Evolutionary conservation across 768 basidiomycete species (phyloP), one percentile per base, ranked within the genome.

Genomic region (Sporobolomyces pararoseus): DNA sequence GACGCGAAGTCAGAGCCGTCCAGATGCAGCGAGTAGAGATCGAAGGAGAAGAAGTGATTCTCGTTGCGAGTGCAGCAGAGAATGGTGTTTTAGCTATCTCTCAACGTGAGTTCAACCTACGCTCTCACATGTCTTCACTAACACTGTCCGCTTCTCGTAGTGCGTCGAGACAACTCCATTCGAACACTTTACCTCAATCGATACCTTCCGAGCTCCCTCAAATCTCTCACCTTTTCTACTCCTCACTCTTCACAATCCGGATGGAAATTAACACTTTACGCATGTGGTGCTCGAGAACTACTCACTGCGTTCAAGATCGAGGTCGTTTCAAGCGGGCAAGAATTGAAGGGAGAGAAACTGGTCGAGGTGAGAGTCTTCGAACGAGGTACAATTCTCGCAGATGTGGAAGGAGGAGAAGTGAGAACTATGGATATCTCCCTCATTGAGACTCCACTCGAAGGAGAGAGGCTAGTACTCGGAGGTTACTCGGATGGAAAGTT

Each of bases 401-500:
- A 54, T 12, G 31, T 19, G 4, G 66, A 68, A 29, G 66, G 66
- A 29, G 66, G 42, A 19, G 66, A 68, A 44, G 57, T 68, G n/a
- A 29, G 66, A 19, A 61, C 66, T 42, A 68, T 68, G 66, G 60
- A 50, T n/a, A 27, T 68, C n/a, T 32, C 60, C 12, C 39, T 61
- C 2, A n/a, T 49, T 0, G 34, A 25, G 39, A 42, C 9, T 42
- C 10, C 10, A 10, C 7, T 21, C 25, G 42, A 54, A 5, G 25
- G 16, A 2, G 51, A 25, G 10, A 10, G 39, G 12, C 19, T 21
- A 0, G 19, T 68, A 7, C 29, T 50, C 5, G 51, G 52, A 6
- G 66, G 59, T 2, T 68, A 68, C 59, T 68, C 66, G n/a, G 34
- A 68, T 23, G 66, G 66, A 12, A n/a, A 34, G 10, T 12, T 62